Base-by-base conservation (phyloP, 2,329 filamentous ascomycete genomes). In the Cladosporium sp. region DNA sequence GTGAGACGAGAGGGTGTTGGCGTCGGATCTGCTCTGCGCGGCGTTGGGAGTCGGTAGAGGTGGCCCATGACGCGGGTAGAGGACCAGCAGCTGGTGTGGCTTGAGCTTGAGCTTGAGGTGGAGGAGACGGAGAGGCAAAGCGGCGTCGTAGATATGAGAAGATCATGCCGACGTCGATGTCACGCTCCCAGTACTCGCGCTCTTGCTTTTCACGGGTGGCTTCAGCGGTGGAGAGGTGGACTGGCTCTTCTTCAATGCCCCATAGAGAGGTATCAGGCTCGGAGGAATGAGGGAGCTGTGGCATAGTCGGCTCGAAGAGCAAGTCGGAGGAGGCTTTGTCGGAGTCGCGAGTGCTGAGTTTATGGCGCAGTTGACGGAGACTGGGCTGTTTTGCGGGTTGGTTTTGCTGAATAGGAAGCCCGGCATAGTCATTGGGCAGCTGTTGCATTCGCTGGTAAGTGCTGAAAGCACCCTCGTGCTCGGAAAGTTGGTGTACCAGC, bases 91-190 rank as follows among this genome's bases (percentile, higher is more conserved):
- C 21, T 10, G 28, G 52, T 30, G 52, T 32, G 26, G 66, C 15
- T 32, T 26, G 61, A 32, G 66, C 76, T 74, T 34, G 67, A 67
- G 66, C 76, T 74, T 34, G 67, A 67, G 59, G 62, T 15, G 57
- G 24, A 59, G 75, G 65, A 15, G 78, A 70, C 24, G 81, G 80
- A 18, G 86, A 81, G 66, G 87, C 83, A 77, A 96, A 94, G 67
- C 92, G 88, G 21, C 87, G 90, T 66, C 89, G 87, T 34, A 97
- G 84, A 75, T 95, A 98, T 59, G 89, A 88, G 81, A 98, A 98
- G 38, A 98, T 91, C 77, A 97, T 90, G 75, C 91, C 91, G 70
- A 97, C 87, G 74, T 98, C 93, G 5, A 98, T 85, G 64, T 97
- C 92, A 67, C 90, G 89, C 79, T 98, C 93, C 95, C 95, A 99